phyloP scores from a whole-genome alignment of 305 asterid species.

The Solanum hybrid region DNA sequence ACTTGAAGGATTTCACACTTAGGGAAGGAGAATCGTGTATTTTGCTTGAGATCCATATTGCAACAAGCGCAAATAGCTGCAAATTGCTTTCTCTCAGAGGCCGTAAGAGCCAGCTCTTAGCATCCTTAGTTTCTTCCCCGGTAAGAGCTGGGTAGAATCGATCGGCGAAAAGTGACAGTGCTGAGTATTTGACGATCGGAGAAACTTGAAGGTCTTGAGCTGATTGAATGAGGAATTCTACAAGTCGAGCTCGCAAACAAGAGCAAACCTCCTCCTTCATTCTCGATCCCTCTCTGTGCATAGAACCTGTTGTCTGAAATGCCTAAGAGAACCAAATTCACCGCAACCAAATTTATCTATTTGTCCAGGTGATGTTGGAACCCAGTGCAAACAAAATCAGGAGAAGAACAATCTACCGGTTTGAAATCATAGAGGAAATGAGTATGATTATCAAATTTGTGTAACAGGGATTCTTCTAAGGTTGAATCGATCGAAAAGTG shows the following conservation, averaged over 20 bases:
- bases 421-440: too few relatives aligned
- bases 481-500: neutral
- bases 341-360: neutral
- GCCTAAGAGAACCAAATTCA: neutral
- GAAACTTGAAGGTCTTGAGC: conserved; percentile 46
- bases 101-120: conserved; percentile 50
- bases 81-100: conserved; percentile 59
- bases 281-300: neutral
- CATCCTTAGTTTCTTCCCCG: conserved; percentile 23
- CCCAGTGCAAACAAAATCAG: neutral
- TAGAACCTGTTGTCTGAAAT: neutral
- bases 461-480: neutral
- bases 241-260: conserved; percentile 40
- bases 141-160: conserved; percentile 57
- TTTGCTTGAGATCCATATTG: conserved; percentile 85
- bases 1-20: conserved; percentile 44
- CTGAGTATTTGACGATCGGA: conserved; percentile 70
- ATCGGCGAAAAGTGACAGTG: conserved; percentile 59
- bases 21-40: conserved; percentile 63
- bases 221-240: conserved; percentile 55
- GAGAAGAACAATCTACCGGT: too few relatives aligned
- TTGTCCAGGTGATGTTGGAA: neutral
- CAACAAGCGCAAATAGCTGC: conserved; percentile 70
- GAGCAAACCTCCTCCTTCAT: conserved; percentile 36
- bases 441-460: too few relatives aligned